phyloP scores from a whole-genome alignment of 2,329 filamentous ascomycete species.

The Fusarium phyllophilum region DNA sequence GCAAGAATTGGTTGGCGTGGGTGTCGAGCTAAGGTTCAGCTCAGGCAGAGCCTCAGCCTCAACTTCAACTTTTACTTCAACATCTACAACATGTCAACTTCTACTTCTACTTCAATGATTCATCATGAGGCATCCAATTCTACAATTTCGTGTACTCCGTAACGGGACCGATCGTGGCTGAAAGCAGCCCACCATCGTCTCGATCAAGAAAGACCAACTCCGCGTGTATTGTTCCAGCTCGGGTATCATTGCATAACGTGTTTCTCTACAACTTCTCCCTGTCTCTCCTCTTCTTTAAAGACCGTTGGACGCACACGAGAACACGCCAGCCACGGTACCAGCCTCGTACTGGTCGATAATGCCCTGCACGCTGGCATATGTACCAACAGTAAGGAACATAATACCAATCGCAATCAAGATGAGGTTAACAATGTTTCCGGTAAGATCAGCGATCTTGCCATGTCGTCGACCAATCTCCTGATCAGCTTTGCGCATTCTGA shows the following conservation, averaged over 20 bases:
- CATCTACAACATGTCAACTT: background rate
- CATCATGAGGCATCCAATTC: background rate
- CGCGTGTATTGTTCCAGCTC: background rate
- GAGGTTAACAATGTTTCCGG: conserved; percentile 74
- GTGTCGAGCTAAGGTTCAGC: conserved; percentile 7
- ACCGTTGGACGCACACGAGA: conserved; percentile 77
- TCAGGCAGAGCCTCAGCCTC: conserved; percentile 9
- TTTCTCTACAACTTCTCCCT: background rate
- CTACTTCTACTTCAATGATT: background rate
- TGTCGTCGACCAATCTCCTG: conserved; percentile 62
- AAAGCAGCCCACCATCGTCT: background rate
- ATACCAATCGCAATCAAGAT: conserved; percentile 78
- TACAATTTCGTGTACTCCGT: background rate
- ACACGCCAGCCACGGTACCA: conserved; percentile 74
- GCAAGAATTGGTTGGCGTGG: conserved; percentile 21
- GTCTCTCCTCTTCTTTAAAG: conserved; percentile 52
- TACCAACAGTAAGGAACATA: conserved; percentile 85
- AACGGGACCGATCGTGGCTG: background rate
- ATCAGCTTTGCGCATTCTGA: conserved; percentile 77
- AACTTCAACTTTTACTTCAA: conserved; percentile 5
- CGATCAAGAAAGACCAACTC: background rate
- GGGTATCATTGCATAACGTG: conserved; percentile 14
- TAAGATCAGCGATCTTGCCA: conserved; percentile 59
- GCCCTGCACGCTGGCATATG: conserved; percentile 79
- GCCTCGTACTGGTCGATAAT: conserved; percentile 78